Evolutionary conservation across 1,139 yeast genomes (phyloP).

Genomic region (Suhomyces bolitotheri): DNA sequence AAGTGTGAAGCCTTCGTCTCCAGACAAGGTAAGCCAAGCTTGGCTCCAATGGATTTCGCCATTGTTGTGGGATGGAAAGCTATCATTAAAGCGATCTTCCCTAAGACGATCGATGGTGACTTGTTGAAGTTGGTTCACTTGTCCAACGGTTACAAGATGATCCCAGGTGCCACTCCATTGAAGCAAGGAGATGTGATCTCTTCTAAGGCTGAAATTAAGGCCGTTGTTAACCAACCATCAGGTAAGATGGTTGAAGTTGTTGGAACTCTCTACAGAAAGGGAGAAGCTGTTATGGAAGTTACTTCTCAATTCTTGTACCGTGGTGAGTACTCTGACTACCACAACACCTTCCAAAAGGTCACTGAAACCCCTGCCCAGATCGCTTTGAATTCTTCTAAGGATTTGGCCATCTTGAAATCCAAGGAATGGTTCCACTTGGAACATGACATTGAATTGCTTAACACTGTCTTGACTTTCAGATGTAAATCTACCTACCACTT

Average conservation of each 20-base stretch:
- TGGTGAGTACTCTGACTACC: constrained; percentile 83
- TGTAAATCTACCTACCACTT: constrained; percentile 81
- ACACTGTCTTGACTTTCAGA: constrained; percentile 85
- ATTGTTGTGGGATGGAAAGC: constrained; percentile 99
- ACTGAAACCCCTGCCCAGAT: constrained; percentile 87
- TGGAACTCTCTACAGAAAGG: constrained; percentile 81
- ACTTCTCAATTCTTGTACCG: constrained; percentile 95
- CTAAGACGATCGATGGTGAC: constrained; percentile 94
- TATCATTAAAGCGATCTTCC: constrained; percentile 95
- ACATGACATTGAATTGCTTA: constrained; percentile 66
- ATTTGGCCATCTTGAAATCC: constrained; percentile 87
- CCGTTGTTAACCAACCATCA: constrained; percentile 85
- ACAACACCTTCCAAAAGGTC: constrained; percentile 88
- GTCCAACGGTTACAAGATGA: constrained; percentile 92
- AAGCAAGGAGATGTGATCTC: constrained; percentile 84
- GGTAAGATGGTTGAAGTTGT: constrained; percentile 96
- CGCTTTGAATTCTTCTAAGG: constrained; percentile 71
- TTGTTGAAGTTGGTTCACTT: constrained; percentile 89
- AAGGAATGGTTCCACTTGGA: constrained; percentile 97
- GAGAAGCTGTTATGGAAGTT: constrained; percentile 86
- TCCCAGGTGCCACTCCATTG: constrained; percentile 88
- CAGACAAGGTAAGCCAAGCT: constrained; percentile 78
- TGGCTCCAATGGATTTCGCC: constrained; percentile 99
- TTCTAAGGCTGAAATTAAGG: constrained; percentile 79
- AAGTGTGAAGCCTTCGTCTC: constrained; percentile 93